Conservation (phyloP, 345 rosid species). For the Carallia brachiata region DNA sequence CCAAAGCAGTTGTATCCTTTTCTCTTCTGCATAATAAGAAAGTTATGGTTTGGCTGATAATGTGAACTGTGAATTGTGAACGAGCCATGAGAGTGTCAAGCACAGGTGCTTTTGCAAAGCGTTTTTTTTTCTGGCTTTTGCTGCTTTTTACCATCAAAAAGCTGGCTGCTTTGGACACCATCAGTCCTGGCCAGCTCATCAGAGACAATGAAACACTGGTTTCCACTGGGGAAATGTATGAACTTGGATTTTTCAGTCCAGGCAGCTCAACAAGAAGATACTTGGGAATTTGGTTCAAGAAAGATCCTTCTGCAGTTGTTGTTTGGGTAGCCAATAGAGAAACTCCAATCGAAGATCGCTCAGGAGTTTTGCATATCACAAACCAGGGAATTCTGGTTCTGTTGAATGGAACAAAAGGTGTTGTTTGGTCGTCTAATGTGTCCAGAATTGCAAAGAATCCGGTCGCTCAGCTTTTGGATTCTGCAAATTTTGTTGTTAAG, state of each 20-base stretch:
- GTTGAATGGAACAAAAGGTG: slow-evolving; percentile 6
- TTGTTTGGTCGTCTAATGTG: slow-evolving; percentile 28
- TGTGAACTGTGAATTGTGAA: neutral
- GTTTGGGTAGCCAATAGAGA: slow-evolving; percentile 35
- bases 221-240: slow-evolving; percentile 19
- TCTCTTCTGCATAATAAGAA: neutral
- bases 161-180: slow-evolving; percentile 1
- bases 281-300: slow-evolving; percentile 32
- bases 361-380: slow-evolving; percentile 17
- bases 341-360: slow-evolving; percentile 5
- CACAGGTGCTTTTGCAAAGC: neutral
- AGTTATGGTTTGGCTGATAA: neutral
- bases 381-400: slow-evolving; percentile 23
- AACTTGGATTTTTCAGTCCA: slow-evolving; percentile 24
- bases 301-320: slow-evolving; percentile 13
- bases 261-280: slow-evolving; percentile 15
- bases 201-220: slow-evolving; percentile 17
- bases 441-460: slow-evolving; percentile 3
- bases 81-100: neutral
- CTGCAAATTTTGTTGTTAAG: slow-evolving; percentile 30
- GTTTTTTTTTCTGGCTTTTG: neutral
- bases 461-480: slow-evolving; percentile 23
- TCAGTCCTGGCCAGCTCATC: slow-evolving; percentile 16
- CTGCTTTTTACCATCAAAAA: neutral
- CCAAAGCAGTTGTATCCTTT: too few relatives aligned